Base-by-base conservation (phyloP, 1,139 yeast species). In the Waltiozyma sp. region DNA sequence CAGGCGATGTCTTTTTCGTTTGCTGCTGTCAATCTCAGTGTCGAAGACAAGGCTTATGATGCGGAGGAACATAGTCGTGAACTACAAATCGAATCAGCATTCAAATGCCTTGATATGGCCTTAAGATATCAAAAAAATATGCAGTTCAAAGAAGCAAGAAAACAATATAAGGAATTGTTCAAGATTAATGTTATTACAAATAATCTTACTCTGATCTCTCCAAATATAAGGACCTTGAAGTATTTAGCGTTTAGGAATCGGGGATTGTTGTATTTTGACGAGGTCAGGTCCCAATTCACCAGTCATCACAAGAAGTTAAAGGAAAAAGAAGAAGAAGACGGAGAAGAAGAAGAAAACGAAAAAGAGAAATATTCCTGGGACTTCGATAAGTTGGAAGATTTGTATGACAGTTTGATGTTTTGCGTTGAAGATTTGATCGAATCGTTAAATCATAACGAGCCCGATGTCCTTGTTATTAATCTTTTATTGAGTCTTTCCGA, bases 1-100 rank as follows among this genome's bases (percentile, higher is more conserved):
- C n/a, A n/a, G n/a, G n/a, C n/a, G n/a, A n/a, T 18, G 34, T 6
- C 18, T 4, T 82, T 93, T 39, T 70, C 80, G 9, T 91, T 91
- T 60, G 72, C 78, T 24, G 95, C 97, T 3, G 69, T 89, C 40
- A 91, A 91, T 57, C 63, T 81, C 41, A 73, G 75, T 40, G 89
- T 81, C 47, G 94, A 86, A 55, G 84, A 81, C 40, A 63, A 73
- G 11, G 75, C 71, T 42, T 65, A 74, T 40, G 94, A 85, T 49
- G 75, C 75, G 9, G 96, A 88, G 51, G 91, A 87, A 51, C 95
- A 88, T 55, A 83, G 96, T 1, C 66, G 95, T 44, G 98, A 91
- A 55, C 62, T 75, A n/a, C 81, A 87, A 67, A 79, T 91, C 16
- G 98, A 93, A 61, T 85, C 83, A 56, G 95, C 95, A 3, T 81